A percentile compares a stretch with the other conserved stretches of the same genome.
Evolutionary conservation across 176 grass and related monocot genomes (phyloP).

Genomic region (Dendrocalamus sinicus): DNA sequence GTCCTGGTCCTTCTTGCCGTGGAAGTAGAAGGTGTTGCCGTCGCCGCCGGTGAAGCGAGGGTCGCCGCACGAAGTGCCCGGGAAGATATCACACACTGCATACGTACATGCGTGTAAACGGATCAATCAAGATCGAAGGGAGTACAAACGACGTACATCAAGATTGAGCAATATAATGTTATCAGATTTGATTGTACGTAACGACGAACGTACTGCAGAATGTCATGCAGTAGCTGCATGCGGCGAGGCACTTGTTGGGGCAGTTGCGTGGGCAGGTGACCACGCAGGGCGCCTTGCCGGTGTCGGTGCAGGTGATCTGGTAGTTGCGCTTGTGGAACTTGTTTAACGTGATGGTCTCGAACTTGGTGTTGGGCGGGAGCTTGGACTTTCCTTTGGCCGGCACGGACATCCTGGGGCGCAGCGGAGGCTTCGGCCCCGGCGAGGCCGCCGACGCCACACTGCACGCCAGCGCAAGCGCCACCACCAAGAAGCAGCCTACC

Average conservation of each 20-base stretch:
- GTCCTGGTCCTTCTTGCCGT: conserved; percentile 54
- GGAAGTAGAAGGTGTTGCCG: conserved; percentile 88
- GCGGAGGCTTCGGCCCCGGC: no score
- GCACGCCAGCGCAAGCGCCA: neutral
- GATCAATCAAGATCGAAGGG: no score
- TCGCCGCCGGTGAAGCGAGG: conserved; percentile 75
- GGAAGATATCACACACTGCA: conserved; percentile 62
- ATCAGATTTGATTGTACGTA: neutral
- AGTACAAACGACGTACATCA: no score
- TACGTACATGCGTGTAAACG: no score
- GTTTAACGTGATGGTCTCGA: neutral
- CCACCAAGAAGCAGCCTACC: neutral
- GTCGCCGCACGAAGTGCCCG: conserved; percentile 57
- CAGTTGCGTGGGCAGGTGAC: conserved; percentile 27
- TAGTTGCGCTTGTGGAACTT: conserved; percentile 31
- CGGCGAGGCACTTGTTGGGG: conserved; percentile 37
- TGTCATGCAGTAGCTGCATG: neutral
- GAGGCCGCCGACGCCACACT: neutral
- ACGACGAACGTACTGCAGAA: conserved; percentile 24
- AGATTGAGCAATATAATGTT: neutral
- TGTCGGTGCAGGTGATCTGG: conserved; percentile 39
- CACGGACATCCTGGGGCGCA: no score
- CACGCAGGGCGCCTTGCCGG: conserved; percentile 24
- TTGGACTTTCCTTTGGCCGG: neutral
- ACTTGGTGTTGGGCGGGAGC: neutral